Conservation (phyloP, 164 flowering plant genomes). For the Vitis cinerea region DNA sequence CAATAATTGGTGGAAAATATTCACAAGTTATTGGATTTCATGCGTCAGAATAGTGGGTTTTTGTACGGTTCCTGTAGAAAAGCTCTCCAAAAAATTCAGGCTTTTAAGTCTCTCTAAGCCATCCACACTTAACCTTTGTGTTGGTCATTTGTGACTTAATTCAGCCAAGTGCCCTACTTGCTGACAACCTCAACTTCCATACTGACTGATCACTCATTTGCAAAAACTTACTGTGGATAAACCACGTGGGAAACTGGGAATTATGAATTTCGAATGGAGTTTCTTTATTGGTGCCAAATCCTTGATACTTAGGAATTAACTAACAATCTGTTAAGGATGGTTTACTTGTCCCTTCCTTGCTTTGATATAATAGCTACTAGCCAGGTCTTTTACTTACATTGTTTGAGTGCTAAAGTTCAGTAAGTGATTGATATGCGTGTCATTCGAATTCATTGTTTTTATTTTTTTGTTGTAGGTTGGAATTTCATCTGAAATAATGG, state of each 20-base stretch:
- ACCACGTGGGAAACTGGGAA: too few relatives aligned
- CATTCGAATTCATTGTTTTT: background rate
- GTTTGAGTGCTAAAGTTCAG: background rate
- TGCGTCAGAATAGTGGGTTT: background rate
- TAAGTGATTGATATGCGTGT: background rate
- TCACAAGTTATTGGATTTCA: background rate
- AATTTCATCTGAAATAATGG: conserved; percentile 38
- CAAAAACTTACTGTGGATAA: too few relatives aligned
- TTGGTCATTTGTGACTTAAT: background rate
- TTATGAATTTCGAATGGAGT: too few relatives aligned
- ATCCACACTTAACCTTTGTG: background rate
- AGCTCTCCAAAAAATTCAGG: background rate
- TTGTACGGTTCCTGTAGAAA: background rate
- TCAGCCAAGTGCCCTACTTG: conserved; percentile 2
- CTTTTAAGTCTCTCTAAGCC: background rate
- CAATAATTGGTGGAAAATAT: background rate
- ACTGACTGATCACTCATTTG: too few relatives aligned
- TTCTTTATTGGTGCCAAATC: background rate
- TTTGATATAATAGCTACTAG: too few relatives aligned
- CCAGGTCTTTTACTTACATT: too few relatives aligned
- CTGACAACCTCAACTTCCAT: background rate
- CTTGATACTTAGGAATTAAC: background rate
- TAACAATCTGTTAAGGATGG: background rate
- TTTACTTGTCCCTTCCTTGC: too few relatives aligned
- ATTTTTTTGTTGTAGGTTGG: conserved; percentile 31